phyloP scores from a whole-genome alignment of 352 stramenopile species.

The Globisporangium orthogonon region DNA sequence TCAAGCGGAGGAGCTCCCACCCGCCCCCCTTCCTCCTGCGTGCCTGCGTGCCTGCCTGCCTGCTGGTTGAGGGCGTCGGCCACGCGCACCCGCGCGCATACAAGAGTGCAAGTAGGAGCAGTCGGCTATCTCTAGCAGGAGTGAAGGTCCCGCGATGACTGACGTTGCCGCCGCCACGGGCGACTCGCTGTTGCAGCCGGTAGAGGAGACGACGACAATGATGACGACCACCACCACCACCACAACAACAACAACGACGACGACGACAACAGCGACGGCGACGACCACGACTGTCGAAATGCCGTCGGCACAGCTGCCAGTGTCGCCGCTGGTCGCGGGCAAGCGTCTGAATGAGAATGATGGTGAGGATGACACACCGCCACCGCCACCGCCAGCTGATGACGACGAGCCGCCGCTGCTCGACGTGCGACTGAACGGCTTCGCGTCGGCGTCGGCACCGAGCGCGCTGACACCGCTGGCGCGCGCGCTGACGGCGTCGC shows the following conservation, averaged over 20 bases:
- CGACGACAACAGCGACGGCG: background rate
- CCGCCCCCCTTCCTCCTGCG: slow-evolving; percentile 1
- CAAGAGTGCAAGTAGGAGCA: background rate
- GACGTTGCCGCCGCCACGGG: slow-evolving; percentile 6
- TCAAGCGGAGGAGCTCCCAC: background rate
- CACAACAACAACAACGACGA: background rate
- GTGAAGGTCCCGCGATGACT: slow-evolving; percentile 5
- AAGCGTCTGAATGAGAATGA: slow-evolving; percentile 3
- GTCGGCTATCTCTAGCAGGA: background rate
- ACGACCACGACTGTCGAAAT: background rate
- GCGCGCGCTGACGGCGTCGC: slow-evolving; percentile 20
- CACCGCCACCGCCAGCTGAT: slow-evolving; percentile 2
- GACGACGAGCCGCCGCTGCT: slow-evolving; percentile 4
- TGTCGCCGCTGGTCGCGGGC: slow-evolving; percentile 7
- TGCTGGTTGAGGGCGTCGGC: background rate
- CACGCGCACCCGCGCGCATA: background rate
- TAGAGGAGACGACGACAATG: background rate
- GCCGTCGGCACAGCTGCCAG: background rate
- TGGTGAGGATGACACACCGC: background rate
- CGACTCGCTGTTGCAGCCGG: background rate
- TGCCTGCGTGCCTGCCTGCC: background rate
- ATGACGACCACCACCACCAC: background rate
- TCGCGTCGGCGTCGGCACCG: slow-evolving; percentile 27
- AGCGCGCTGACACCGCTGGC: slow-evolving; percentile 28
- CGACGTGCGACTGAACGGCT: slow-evolving; percentile 15